Percentiles rank a stretch among this genome's conserved stretches.
Evolutionary conservation across 208 protist genomes (phyloP).

Genomic region (Leishmania major): DNA sequence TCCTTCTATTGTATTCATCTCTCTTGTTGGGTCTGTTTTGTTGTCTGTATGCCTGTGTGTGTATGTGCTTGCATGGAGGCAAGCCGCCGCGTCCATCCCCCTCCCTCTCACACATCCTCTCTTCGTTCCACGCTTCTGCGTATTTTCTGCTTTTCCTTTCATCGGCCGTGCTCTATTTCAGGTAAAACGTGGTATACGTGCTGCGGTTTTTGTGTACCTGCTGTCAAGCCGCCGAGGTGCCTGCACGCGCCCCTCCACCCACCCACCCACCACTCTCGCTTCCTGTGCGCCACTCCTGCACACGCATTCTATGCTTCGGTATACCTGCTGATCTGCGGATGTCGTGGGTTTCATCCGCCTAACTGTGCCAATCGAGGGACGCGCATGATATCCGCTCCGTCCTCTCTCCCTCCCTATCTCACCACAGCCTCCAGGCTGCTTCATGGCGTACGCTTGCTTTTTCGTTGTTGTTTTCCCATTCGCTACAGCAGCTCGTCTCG

Average conservation of each 20-base stretch:
- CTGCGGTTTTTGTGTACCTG: no score
- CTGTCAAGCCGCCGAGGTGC: no score
- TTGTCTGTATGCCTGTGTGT: neutral
- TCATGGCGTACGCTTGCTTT: neutral
- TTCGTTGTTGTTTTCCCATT: neutral
- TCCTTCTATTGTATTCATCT: neutral
- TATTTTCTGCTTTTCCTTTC: neutral
- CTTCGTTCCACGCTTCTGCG: neutral
- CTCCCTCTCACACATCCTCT: neutral
- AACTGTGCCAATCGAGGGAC: neutral
- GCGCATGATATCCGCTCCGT: neutral
- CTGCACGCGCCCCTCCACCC: neutral
- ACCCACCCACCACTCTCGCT: neutral
- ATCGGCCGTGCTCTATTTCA: neutral
- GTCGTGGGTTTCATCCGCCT: neutral
- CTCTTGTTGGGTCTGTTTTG: neutral
- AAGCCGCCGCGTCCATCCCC: neutral
- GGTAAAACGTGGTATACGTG: neutral
- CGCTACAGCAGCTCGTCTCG: neutral
- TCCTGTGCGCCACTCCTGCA: neutral
- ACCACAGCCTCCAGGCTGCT: neutral
- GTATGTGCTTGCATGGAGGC: neutral
- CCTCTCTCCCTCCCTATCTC: neutral
- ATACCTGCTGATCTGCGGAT: neutral
- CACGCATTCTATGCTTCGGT: neutral